Evolutionary conservation across 495 filamentous ascomycete genomes (phyloP), one percentile per base, ranked within the genome.

Genomic region (Cladorrhinum samala): DNA sequence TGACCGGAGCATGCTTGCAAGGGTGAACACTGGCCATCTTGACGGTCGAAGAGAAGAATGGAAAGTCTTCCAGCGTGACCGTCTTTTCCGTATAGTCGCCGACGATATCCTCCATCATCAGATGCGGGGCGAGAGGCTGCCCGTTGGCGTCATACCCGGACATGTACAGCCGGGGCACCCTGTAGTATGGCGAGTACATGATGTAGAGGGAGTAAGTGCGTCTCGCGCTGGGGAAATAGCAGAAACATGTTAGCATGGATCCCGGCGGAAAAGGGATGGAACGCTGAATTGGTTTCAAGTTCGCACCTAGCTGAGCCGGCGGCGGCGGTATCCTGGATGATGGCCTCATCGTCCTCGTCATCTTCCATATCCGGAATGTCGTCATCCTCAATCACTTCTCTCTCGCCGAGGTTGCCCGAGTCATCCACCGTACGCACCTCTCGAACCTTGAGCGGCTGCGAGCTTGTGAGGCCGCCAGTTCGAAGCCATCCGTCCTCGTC

Each of bases 71-170:
- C 38, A 97, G 82, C 14, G 94, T 99, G 54, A 99, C 93, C 7
- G 93, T 99, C 75, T 99, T 99, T 72, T 97, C 92, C 66, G 95
- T 95, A 77, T 99, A 99, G 77, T 99, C 94, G 61, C 94, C 92
- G 24, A 96, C 87, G 61, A 99, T 97, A 62, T 99, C 94, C 65
- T 99, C 93, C 87, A 97, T 95, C 94, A 99, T 97, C 20, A 86
- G 77, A 20, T 86, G 81, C 2, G 93, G 94, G 5, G 87, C 80
- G 20, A 96, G 87, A 4, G 95, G 91, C 57, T 88, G 83, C 19
- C 88, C 86, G 50, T 83, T 79, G n/a, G 86, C 80, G 2, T 81
- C 75, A 67, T 96, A 96, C 52, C 94, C 94, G 4, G 89, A 92
- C 55, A 99, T 80, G 72, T 96, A 99, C 65, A 96, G 83, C 27